Evolutionary conservation across 805 yeast species (phyloP).

Genomic region (Blastobotrys muscicola): DNA sequence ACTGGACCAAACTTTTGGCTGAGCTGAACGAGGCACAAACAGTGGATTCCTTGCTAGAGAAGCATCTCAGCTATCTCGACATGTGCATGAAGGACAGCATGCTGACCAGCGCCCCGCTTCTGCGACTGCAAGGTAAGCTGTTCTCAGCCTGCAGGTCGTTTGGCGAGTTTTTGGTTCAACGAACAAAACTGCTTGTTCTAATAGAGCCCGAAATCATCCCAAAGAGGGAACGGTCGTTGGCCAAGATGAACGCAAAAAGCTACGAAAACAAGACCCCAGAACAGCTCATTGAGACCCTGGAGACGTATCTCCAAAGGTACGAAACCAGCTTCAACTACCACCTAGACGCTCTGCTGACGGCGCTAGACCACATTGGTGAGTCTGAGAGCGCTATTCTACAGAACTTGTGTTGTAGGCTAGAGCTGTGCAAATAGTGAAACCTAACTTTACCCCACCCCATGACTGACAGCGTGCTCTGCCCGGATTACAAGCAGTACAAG

Average conservation of each 20-base stretch:
- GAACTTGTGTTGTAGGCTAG: conserved; percentile 33
- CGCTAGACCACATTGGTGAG: conserved; percentile 35
- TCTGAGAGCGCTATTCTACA: conserved; percentile 35
- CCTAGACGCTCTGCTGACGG: conserved; percentile 33
- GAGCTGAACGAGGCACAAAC: conserved; percentile 25
- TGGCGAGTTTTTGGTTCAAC: conserved; percentile 17
- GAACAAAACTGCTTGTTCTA: conserved; percentile 16
- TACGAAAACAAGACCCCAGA: conserved; percentile 18
- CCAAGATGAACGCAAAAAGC: conserved; percentile 12
- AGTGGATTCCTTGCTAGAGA: conserved; percentile 36
- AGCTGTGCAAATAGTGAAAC: conserved; percentile 7
- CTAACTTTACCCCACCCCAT: background rate
- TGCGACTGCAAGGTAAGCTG: conserved; percentile 37
- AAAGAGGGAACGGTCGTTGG: conserved; percentile 8
- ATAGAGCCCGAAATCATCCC: conserved; percentile 22
- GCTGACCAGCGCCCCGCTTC: conserved; percentile 48
- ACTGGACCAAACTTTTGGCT: conserved; percentile 36
- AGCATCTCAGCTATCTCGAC: conserved; percentile 49
- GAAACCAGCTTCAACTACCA: conserved; percentile 33
- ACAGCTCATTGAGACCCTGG: conserved; percentile 21
- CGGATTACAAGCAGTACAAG: too few species aligned
- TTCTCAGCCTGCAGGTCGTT: conserved; percentile 28
- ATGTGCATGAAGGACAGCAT: conserved; percentile 57
- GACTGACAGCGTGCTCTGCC: too few species aligned
- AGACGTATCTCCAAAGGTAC: conserved; percentile 22